phyloP scores from a whole-genome alignment of 164 flowering plant species.

The Nymphaea colorata region DNA sequence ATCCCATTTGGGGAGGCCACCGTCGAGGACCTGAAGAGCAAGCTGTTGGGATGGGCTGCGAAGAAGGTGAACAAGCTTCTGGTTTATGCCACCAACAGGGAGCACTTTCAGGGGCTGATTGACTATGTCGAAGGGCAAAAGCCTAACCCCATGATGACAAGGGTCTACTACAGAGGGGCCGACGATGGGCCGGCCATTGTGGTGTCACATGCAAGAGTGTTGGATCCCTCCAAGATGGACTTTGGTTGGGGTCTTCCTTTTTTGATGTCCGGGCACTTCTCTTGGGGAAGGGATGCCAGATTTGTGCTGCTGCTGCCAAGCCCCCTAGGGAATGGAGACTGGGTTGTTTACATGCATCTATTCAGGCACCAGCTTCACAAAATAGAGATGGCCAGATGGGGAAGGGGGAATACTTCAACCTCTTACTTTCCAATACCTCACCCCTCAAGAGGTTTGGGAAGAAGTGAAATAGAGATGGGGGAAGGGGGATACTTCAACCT shows the following conservation, averaged over 20 bases:
- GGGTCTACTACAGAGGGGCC: conserved; percentile 19
- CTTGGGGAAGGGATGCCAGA: too few relatives aligned
- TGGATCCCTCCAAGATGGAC: neutral
- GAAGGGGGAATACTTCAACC: too few relatives aligned
- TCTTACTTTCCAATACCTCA: too few relatives aligned
- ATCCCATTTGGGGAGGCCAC: conserved; percentile 28
- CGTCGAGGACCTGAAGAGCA: conserved; percentile 15
- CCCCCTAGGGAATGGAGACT: too few relatives aligned
- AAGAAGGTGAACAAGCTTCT: conserved; percentile 21
- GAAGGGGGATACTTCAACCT: too few relatives aligned
- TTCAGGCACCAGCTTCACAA: too few relatives aligned
- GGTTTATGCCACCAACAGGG: conserved; percentile 16
- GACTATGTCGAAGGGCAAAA: conserved; percentile 54
- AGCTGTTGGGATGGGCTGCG: conserved; percentile 30
- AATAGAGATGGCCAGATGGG: too few relatives aligned
- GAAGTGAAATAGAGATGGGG: too few relatives aligned
- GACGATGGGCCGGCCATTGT: conserved; percentile 11
- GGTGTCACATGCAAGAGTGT: neutral
- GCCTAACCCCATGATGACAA: conserved; percentile 8
- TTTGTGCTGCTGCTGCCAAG: too few relatives aligned
- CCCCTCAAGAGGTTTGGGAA: too few relatives aligned
- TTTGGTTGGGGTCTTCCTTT: conserved; percentile 37
- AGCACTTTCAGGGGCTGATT: conserved; percentile 42
- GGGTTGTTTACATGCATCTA: too few relatives aligned
- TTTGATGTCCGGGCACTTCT: conserved; percentile 12